Evolutionary conservation across 2,329 filamentous ascomycete species (phyloP).

Genomic region (Fusarium ambrosium): DNA sequence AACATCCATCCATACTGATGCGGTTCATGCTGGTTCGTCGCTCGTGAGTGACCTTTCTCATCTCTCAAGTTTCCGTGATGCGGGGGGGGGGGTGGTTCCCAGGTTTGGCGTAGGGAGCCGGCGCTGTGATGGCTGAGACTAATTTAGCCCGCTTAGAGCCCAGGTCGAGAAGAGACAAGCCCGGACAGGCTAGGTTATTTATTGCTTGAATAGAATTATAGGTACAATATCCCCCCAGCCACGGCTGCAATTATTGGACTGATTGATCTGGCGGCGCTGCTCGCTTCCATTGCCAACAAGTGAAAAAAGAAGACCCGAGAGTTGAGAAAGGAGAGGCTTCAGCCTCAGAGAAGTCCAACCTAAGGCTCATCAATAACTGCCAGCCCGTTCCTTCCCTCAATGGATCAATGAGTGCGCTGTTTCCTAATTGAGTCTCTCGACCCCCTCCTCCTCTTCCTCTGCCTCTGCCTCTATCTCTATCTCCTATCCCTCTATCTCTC

Average conservation of each 20-base stretch:
- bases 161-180: constrained; percentile 35
- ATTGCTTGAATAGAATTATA: constrained; percentile 7
- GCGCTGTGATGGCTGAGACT: constrained; percentile 37
- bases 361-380: background rate
- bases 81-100: background rate
- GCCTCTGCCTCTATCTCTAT: background rate
- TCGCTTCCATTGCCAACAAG: constrained; percentile 1
- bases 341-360: constrained; percentile 3
- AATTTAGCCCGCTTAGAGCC: constrained; percentile 36
- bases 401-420: background rate
- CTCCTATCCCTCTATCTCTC: background rate
- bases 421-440: background rate
- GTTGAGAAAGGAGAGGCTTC: background rate
- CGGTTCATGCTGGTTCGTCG: constrained; percentile 7
- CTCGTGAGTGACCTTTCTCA: constrained; percentile 2
- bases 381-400: background rate
- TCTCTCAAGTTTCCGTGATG: constrained; percentile 11
- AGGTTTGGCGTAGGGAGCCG: constrained; percentile 20
- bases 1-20: background rate
- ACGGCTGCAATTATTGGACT: constrained; percentile 14
- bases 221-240: constrained; percentile 30
- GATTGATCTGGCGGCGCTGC: constrained; percentile 6
- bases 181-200: constrained; percentile 15
- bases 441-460: background rate
- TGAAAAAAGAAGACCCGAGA: background rate